Evolutionary conservation across 2,329 filamentous ascomycete genomes (phyloP), one percentile per base, ranked within the genome.

Genomic region (Pseudopyricularia cyperi): DNA sequence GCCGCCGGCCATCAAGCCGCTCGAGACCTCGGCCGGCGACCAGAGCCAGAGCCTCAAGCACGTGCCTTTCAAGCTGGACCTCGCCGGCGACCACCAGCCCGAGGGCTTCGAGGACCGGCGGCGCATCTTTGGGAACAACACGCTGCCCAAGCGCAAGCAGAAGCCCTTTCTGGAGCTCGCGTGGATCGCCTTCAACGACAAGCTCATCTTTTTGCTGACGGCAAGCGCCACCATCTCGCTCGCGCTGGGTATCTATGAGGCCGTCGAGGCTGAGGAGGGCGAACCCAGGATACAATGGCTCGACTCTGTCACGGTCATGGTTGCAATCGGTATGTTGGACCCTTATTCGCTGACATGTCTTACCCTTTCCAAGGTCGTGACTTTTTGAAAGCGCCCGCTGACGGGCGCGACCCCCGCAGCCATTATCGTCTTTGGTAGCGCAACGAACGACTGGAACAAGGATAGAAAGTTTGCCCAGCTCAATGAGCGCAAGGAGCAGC

Each of bases 391-490:
- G n/a, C n/a, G n/a, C n/a, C n/a, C n/a, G n/a, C n/a, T n/a, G n/a
- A n/a, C n/a, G n/a, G n/a, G n/a, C n/a, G n/a, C n/a, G n/a, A n/a
- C n/a, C n/a, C n/a, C 11, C 22, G 19, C 22, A 44, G 39, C 39
- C 8, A 35, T 52, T 26, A 53, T 82, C 32, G 79, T 79, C 1
- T 58, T 77, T 3, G 79, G 81, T 24, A 79, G 76, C 19, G 77
- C 78, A 30, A 63, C 72, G 32, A 82, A 81, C 58, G 79, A 83
- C 61, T 83, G 75, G 72, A 75, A 82, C 57, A 81, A 81, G 60
- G 77, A 82, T 61, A 69, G 72, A 44, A 76, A 80, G 53, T 83
- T 83, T 57, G 71, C 74, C 39, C 75, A 71, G 53, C 66, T 83
- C 5, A 81, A 80, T 58, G 66, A 57, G 26, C 67, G 53, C 68